Evolutionary conservation across 495 filamentous ascomycete species (phyloP), one percentile per base, ranked within the genome.

Genomic region (Xylaria sp.): DNA sequence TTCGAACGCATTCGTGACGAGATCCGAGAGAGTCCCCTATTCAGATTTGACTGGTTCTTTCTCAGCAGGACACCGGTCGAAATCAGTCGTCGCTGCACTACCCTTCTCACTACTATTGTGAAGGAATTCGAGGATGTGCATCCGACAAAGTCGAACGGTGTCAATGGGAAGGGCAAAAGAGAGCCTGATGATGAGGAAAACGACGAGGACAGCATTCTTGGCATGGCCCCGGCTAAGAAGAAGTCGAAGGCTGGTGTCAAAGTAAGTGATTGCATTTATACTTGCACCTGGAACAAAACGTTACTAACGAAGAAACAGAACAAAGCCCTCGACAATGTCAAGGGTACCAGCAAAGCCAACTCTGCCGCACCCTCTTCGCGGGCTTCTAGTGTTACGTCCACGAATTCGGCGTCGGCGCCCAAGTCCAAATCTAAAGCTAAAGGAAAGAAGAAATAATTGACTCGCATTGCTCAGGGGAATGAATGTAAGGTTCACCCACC

Each of bases 41-140:
- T 99, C 86, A 89, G 97, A 35, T 99, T 99, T 72, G 97, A 99
- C 75, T 99, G 97, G 97, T 99, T 98, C 83, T 97, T 98, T 85
- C 86, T 99, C 35, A 95, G 92, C 76, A 88, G 97, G 17, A 99
- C 97, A 2, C 94, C 97, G 2, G 88, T 93, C 31, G 97, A 99
- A 82, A 92, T 99, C 73, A 89, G 92, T 68, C 90, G 97, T 70
- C 87, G 97, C 46, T 98, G 96, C 82, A 95, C 93, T 53, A 99
- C 97, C 2, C 87, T 99, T 44, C 88, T 99, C 69, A 95, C 94
- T 67, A 97, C 97, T 3, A 92, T 99, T 31, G 91, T 94, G 41
- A 89, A 95, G 78, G 97, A 99, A 80, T 97, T 98, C 80, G 95
- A 98, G 78, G 85, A 90, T 61, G 77, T 76, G 31, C 81, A 82